These are phyloP conservation scores for Corniculantispora saksenae DNA, from an alignment of 2,329 filamentous ascomycete species.

Conservation along the genomic window DNA sequence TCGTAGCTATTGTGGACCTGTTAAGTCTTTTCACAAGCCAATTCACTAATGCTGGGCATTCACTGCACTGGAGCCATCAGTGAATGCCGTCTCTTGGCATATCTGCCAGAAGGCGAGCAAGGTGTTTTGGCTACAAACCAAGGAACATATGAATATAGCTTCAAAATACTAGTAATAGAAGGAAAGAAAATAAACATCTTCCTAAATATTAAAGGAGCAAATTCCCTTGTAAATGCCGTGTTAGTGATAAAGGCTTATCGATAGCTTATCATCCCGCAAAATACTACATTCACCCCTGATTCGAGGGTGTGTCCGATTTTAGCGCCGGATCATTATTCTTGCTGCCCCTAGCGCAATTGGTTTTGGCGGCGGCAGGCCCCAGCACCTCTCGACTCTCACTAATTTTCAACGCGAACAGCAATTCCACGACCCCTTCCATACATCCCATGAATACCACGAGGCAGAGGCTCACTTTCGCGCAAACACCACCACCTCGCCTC, in stretches of 20 bases:
- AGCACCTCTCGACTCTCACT: constrained; percentile 36
- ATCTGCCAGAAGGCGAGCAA: too few relatives aligned
- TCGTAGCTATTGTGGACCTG: too few relatives aligned
- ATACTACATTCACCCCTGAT: constrained; percentile 11
- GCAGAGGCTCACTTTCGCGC: constrained; percentile 7
- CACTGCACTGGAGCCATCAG: too few relatives aligned
- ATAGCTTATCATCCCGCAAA: constrained; percentile 5
- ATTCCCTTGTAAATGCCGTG: neutral
- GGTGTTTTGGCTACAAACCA: too few relatives aligned
- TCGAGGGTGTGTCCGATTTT: constrained; percentile 17
- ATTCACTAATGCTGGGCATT: too few relatives aligned
- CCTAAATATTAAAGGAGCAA: neutral
- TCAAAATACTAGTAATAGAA: too few relatives aligned
- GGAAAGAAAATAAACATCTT: neutral
- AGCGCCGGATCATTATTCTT: constrained; percentile 37
- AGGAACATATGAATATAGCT: too few relatives aligned
- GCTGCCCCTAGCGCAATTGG: constrained; percentile 41
- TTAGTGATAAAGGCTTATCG: constrained; percentile 1
- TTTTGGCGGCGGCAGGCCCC: constrained; percentile 43
- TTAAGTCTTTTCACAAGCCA: too few relatives aligned
- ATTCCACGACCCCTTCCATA: constrained; percentile 21
- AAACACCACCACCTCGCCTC: constrained; percentile 10
- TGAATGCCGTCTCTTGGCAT: too few relatives aligned
- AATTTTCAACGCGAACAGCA: constrained; percentile 42
- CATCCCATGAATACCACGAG: neutral